Percentiles rank a stretch among this genome's conserved stretches.
These are phyloP conservation scores for Avicennia marina DNA, from an alignment of 257 asterid genomes.

Conservation along the genomic window DNA sequence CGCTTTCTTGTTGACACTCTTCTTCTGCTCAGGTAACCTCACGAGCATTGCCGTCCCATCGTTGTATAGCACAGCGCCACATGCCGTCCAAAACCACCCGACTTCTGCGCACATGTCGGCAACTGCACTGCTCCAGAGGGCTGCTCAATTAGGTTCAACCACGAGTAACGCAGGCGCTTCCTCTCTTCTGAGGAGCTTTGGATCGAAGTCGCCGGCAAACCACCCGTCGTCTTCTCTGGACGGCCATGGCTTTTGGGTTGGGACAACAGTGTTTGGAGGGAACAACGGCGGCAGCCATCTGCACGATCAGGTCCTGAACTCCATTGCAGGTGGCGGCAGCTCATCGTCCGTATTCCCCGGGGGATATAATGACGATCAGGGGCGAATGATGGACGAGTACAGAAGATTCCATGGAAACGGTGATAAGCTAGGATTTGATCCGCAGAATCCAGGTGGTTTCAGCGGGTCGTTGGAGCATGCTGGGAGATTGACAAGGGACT, in stretches of 20 bases:
- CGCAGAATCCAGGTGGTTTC: slow-evolving; percentile 1
- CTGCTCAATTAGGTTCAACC: slow-evolving; percentile 65
- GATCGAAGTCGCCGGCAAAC: slow-evolving; percentile 22
- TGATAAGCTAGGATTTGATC: neutral
- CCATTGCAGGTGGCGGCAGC: slow-evolving; percentile 18
- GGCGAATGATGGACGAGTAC: slow-evolving; percentile 26
- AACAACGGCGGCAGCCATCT: slow-evolving; percentile 29
- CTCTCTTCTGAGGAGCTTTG: slow-evolving; percentile 43
- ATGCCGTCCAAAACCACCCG: slow-evolving; percentile 17
- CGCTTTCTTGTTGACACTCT: no score
- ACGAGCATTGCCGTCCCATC: slow-evolving; percentile 55
- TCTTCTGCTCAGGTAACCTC: slow-evolving; percentile 33
- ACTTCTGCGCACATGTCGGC: slow-evolving; percentile 57
- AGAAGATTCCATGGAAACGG: no score
- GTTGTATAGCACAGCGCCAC: slow-evolving; percentile 42
- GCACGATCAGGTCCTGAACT: slow-evolving; percentile 41
- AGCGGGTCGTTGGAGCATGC: neutral
- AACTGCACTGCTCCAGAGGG: slow-evolving; percentile 78
- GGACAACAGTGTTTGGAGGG: slow-evolving; percentile 14
- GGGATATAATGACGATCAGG: slow-evolving; percentile 20
- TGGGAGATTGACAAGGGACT: neutral
- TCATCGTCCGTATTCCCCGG: slow-evolving; percentile 31
- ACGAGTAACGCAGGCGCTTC: slow-evolving; percentile 29
- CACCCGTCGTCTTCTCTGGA: neutral
- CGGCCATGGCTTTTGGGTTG: slow-evolving; percentile 26